Evolutionary conservation across 495 filamentous ascomycete species (phyloP).

Genomic region (Aspergillus mulundensis): DNA sequence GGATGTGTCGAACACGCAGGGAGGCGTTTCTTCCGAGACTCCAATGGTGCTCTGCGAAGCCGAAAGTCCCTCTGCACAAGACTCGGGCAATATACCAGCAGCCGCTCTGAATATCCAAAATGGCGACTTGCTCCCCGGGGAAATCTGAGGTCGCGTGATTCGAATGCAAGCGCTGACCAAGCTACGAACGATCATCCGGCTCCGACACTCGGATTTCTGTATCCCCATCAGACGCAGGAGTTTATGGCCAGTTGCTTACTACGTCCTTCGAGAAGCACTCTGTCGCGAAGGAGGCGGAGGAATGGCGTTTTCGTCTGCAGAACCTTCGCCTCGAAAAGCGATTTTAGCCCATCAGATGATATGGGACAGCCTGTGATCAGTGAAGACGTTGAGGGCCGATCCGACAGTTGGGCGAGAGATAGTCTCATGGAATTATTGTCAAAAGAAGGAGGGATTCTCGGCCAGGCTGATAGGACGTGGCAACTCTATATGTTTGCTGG

Average conservation of each 20-base stretch:
- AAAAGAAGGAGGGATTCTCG: conserved; percentile 10
- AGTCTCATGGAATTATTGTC: conserved; percentile 24
- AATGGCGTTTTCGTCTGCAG: conserved; percentile 20
- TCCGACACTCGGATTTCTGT: conserved; percentile 43
- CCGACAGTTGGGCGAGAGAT: conserved; percentile 10
- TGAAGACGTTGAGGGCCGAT: not conserved
- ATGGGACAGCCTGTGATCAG: not conserved
- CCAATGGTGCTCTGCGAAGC: conserved; percentile 50
- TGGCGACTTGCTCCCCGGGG: conserved; percentile 40
- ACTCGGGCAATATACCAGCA: conserved; percentile 64
- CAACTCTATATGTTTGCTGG: conserved; percentile 30
- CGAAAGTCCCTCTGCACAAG: conserved; percentile 57
- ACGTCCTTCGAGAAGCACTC: conserved; percentile 23
- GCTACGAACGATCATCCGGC: conserved; percentile 17
- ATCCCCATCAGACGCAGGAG: conserved; percentile 27
- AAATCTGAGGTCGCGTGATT: conserved; percentile 18
- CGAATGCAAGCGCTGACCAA: conserved; percentile 13
- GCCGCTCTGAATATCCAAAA: conserved; percentile 51
- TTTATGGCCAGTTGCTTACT: conserved; percentile 21
- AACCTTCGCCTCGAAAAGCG: conserved; percentile 28
- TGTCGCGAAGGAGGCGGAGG: conserved; percentile 29
- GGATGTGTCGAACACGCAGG: conserved; percentile 74
- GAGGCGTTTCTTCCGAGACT: conserved; percentile 59
- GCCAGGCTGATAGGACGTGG: conserved; percentile 35
- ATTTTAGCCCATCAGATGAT: conserved; percentile 1